Evolutionary conservation across 352 stramenopile genomes (phyloP), one percentile per base, ranked within the genome.

Genomic region (Pythium volutum): DNA sequence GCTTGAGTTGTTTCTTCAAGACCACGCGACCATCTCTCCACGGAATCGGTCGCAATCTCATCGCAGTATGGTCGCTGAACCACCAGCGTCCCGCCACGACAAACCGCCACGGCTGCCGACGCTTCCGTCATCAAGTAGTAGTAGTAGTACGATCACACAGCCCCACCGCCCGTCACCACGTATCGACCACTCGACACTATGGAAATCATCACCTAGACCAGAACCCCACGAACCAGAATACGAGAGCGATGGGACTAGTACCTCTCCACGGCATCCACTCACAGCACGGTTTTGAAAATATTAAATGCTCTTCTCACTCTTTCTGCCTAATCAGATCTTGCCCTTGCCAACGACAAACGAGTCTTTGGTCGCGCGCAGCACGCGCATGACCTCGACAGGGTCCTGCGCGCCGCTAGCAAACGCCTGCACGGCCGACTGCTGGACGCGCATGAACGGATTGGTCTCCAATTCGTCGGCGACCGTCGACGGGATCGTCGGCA

Each of bases 401-500:
- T 91, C 79, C 20, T 67, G 62, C 1, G 59, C 62, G 1, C 59
- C 74, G 5, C 69, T 60, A 0, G 77, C 77, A 59, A 88, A 90
- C 50, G 63, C 64, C 55, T 87, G 81, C 46, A 94, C 79, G 7
- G 54, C 64, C 6, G 48, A 42, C 47, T 83, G 45, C 31, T 62
- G 29, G 26, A 94, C 77, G 6, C 84, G 77, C 84, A 94, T 89
- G 69, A 94, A 94, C 47, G 84, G 84, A 54, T 94, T 94, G 7
- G 79, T 92, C 20, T 48, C 75, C 41, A 91, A 60, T 55, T 94
- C 80, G 12, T 91, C 79, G 11, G 68, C 71, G 27, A 94, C 61
- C 5, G 85, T 93, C 50, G 78, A 97, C n/a, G 94, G 94, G 18
- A 98, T 89, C 0, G 94, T 98, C 38, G 88, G 78, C 42, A 91